phyloP scores from a whole-genome alignment of 768 basidiomycete genomes.

The Macrolepiota fuliginosa region DNA sequence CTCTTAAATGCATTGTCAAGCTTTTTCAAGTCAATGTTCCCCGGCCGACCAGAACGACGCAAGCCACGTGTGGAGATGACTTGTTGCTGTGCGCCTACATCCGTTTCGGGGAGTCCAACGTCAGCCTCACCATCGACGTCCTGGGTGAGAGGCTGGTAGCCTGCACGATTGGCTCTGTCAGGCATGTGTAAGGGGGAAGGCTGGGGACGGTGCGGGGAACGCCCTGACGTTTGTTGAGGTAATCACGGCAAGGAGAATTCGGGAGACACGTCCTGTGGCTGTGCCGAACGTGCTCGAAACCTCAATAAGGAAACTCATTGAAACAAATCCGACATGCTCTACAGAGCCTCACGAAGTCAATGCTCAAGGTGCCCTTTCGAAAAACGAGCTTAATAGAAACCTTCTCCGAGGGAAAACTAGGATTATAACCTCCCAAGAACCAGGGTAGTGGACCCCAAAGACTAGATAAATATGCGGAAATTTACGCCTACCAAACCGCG shows the following conservation, averaged over 20 bases:
- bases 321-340: not conserved
- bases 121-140: slow-evolving; percentile 40
- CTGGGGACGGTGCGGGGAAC: not conserved
- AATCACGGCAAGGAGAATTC: slow-evolving; percentile 2
- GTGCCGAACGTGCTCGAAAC: not conserved
- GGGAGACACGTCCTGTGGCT: slow-evolving; percentile 10
- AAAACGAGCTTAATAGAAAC: no score
- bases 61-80: slow-evolving; percentile 26
- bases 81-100: slow-evolving; percentile 14
- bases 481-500: no score
- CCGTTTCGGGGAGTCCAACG: slow-evolving; percentile 26
- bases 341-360: no score
- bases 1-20: slow-evolving; percentile 84
- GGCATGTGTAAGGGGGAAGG: not conserved
- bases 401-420: no score
- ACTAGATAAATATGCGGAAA: no score
- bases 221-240: not conserved
- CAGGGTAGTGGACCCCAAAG: no score
- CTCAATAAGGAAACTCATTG: not conserved
- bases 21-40: slow-evolving; percentile 76
- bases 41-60: slow-evolving; percentile 43
- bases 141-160: slow-evolving; percentile 47
- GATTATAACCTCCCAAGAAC: no score
- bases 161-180: slow-evolving; percentile 21
- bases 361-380: no score